Percentiles rank a stretch among this genome's conserved stretches.
Evolutionary conservation across 306 rosid species (phyloP).

Genomic region (Calophaca sinica): DNA sequence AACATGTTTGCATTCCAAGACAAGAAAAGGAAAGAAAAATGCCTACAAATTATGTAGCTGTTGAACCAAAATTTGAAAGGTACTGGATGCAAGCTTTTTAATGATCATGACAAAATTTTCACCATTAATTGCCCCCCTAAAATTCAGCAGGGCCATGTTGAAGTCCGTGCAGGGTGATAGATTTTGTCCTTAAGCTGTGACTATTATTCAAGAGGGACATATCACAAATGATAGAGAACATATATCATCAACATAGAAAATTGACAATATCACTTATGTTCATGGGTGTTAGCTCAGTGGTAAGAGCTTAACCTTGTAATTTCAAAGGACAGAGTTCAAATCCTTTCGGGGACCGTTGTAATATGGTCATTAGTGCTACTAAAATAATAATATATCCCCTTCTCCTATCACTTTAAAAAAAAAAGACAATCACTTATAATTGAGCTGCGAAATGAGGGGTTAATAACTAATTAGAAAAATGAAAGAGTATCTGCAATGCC

Average conservation of each 20-base stretch:
- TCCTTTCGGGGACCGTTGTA: too few relatives aligned
- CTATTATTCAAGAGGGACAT: conserved; percentile 5
- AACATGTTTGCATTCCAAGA: conserved; percentile 2
- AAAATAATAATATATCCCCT: too few relatives aligned
- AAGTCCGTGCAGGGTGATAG: neutral
- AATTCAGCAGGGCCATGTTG: conserved; percentile 39
- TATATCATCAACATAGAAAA: conserved; percentile 23
- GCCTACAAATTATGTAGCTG: neutral
- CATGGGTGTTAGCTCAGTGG: too few relatives aligned
- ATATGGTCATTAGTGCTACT: too few relatives aligned
- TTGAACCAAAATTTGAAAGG: conserved; percentile 35
- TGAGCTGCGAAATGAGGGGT: too few relatives aligned
- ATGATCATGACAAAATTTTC: neutral
- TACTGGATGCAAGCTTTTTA: conserved; percentile 3
- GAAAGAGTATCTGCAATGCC: too few relatives aligned
- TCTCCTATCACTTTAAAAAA: too few relatives aligned
- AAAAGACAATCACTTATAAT: too few relatives aligned
- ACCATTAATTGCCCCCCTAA: conserved; percentile 9
- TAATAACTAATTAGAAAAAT: too few relatives aligned
- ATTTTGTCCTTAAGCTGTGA: conserved; percentile 1
- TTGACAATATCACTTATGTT: neutral
- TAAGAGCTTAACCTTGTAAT: too few relatives aligned
- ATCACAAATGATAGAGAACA: conserved; percentile 24
- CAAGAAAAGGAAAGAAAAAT: neutral
- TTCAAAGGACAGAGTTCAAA: too few relatives aligned